These are phyloP conservation scores for Cenococcum geophilum DNA, from an alignment of 495 filamentous ascomycete genomes.

Conservation along the genomic window DNA sequence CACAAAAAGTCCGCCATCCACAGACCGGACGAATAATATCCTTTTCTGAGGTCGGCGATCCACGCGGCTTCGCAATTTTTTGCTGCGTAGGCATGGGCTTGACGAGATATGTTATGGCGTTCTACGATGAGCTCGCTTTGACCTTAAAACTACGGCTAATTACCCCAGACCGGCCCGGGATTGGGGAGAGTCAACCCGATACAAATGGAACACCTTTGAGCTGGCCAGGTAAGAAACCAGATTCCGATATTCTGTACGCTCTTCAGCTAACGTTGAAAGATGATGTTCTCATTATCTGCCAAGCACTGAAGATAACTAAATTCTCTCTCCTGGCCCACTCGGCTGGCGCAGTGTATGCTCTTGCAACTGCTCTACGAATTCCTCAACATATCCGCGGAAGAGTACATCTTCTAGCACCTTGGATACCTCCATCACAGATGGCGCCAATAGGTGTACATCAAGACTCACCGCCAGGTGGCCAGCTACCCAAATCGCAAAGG, in stretches of 20 bases:
- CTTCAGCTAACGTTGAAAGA: slow-evolving; percentile 46
- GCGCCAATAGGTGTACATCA: slow-evolving; percentile 68
- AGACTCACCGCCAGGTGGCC: slow-evolving; percentile 66
- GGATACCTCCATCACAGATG: slow-evolving; percentile 98
- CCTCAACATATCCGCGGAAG: slow-evolving; percentile 92
- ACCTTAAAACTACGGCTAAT: slow-evolving; percentile 86
- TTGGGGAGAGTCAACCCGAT: slow-evolving; percentile 85
- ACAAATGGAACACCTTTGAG: slow-evolving; percentile 77
- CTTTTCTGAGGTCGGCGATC: slow-evolving; percentile 95
- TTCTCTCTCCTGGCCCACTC: slow-evolving; percentile 98
- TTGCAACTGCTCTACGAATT: slow-evolving; percentile 92
- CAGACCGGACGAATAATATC: slow-evolving; percentile 81
- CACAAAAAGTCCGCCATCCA: slow-evolving; percentile 79
- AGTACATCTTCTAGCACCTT: slow-evolving; percentile 91
- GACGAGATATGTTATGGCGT: slow-evolving; percentile 91
- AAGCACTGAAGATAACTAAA: slow-evolving; percentile 84
- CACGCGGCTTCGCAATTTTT: slow-evolving; percentile 84
- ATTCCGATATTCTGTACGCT: slow-evolving; percentile 7
- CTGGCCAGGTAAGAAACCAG: slow-evolving; percentile 73
- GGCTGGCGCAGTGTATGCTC: slow-evolving; percentile 92
- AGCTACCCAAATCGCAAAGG: slow-evolving; percentile 84
- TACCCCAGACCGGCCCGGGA: slow-evolving; percentile 88
- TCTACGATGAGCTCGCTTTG: slow-evolving; percentile 92
- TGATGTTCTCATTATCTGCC: slow-evolving; percentile 92
- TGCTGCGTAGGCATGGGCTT: slow-evolving; percentile 98